These are phyloP conservation scores for Chimonanthus salicifolius DNA, from an alignment of 164 flowering plant species.

Conservation along the genomic window DNA sequence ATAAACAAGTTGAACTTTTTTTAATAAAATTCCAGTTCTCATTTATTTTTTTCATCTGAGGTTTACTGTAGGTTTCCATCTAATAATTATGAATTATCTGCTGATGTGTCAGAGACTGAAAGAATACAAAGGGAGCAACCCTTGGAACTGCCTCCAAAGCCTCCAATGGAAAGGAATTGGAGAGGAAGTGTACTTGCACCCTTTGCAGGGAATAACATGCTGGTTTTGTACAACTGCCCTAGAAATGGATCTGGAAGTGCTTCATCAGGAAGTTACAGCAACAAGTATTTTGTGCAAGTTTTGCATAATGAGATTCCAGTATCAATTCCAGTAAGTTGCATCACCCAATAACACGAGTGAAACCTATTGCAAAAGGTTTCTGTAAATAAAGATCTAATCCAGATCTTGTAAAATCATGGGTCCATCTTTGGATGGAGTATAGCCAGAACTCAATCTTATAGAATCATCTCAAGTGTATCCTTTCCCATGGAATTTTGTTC, in stretches of 20 bases:
- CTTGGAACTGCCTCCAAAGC: conserved; percentile 69
- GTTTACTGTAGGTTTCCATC: too few species aligned
- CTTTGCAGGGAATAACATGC: conserved; percentile 85
- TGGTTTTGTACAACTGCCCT: conserved; percentile 75
- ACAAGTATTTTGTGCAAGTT: conserved; percentile 76
- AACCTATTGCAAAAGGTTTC: too few species aligned
- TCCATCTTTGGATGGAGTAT: too few species aligned
- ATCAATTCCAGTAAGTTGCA: conserved; percentile 58
- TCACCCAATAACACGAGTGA: too few species aligned
- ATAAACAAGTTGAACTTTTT: conserved; percentile 7
- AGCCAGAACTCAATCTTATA: too few species aligned
- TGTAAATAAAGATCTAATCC: neutral
- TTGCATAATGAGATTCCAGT: conserved; percentile 85
- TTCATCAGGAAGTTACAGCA: conserved; percentile 17
- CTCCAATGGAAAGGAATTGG: conserved; percentile 80
- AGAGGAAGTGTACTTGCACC: conserved; percentile 79
- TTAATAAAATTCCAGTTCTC: too few species aligned
- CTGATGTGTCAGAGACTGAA: conserved; percentile 37
- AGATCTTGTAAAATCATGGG: neutral
- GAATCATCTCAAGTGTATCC: too few species aligned
- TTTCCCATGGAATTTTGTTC: too few species aligned
- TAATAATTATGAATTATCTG: too few species aligned
- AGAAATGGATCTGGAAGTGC: conserved; percentile 17
- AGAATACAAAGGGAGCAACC: conserved; percentile 60
- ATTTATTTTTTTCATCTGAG: too few species aligned